A percentile compares a stretch with the other conserved stretches of the same genome.
Evolutionary conservation across 2,329 filamentous ascomycete genomes (phyloP).

Genomic region (Scytalidium sp.): DNA sequence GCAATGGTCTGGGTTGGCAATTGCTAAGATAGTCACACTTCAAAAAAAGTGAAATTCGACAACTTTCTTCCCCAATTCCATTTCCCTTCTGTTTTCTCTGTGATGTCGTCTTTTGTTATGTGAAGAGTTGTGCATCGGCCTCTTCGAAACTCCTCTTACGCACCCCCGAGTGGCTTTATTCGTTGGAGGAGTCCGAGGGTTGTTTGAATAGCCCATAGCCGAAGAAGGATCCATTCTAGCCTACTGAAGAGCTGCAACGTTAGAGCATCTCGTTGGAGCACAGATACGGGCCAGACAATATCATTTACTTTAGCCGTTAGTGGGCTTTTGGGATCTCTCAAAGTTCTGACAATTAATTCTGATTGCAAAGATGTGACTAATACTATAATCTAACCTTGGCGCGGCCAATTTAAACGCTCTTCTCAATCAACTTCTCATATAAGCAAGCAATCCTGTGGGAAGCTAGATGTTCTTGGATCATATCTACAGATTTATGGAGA

Average conservation of each 20-base stretch:
- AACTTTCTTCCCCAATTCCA: constrained; percentile 24
- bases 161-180: constrained; percentile 25
- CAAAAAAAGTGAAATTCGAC: constrained; percentile 26
- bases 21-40: constrained; percentile 29
- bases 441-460: too few species aligned
- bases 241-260: constrained; percentile 63
- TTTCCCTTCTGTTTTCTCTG: constrained; percentile 7
- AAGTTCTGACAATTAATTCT: too few species aligned
- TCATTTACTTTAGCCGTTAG: too few species aligned
- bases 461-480: too few species aligned
- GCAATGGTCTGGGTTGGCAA: constrained; percentile 21
- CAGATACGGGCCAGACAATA: constrained; percentile 67
- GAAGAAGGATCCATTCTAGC: constrained; percentile 35
- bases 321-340: too few species aligned
- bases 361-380: too few species aligned
- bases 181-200: constrained; percentile 30
- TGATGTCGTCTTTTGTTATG: constrained; percentile 7
- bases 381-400: too few species aligned
- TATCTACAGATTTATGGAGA: too few species aligned
- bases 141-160: constrained; percentile 30
- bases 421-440: too few species aligned
- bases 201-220: constrained; percentile 29
- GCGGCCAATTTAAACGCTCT: too few species aligned
- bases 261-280: constrained; percentile 58
- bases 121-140: constrained; percentile 15